phyloP scores from a whole-genome alignment of 2,329 filamentous ascomycete genomes.

The Aspergillus japonicus region DNA sequence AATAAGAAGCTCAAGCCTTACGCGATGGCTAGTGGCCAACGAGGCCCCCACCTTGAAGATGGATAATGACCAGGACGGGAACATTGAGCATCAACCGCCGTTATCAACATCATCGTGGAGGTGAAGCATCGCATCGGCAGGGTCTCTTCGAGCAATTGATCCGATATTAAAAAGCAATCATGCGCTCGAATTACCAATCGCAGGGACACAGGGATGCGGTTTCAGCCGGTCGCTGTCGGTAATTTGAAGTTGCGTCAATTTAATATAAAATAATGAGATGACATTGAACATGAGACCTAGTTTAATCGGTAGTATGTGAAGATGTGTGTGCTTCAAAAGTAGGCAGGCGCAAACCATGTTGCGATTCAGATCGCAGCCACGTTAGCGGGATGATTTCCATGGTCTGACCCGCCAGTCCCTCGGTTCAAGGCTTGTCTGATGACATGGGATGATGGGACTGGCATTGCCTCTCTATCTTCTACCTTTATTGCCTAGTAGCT shows the following conservation, averaged over 20 bases:
- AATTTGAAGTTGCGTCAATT: neutral
- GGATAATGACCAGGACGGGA: neutral
- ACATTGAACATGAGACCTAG: neutral
- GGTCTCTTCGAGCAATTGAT: neutral
- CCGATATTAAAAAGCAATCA: neutral
- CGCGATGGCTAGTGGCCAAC: neutral
- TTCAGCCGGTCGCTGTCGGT: neutral
- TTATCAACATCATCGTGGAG: too few relatives aligned
- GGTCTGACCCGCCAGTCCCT: conserved; percentile 6
- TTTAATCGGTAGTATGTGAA: too few relatives aligned
- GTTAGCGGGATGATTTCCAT: conserved; percentile 10
- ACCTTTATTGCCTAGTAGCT: too few relatives aligned
- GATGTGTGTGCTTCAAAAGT: too few relatives aligned
- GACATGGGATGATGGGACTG: neutral
- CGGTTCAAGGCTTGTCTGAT: conserved; percentile 12
- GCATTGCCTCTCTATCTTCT: too few relatives aligned
- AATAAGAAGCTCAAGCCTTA: neutral
- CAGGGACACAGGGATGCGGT: neutral
- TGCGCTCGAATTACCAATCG: neutral
- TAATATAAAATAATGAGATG: neutral
- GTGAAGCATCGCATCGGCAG: neutral
- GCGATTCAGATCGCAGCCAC: conserved; percentile 16
- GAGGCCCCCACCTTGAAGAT: neutral
- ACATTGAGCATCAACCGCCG: neutral
- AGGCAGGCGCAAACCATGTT: neutral